Evolutionary conservation across 805 yeast species (phyloP).

Genomic region (Starmerella vitae): DNA sequence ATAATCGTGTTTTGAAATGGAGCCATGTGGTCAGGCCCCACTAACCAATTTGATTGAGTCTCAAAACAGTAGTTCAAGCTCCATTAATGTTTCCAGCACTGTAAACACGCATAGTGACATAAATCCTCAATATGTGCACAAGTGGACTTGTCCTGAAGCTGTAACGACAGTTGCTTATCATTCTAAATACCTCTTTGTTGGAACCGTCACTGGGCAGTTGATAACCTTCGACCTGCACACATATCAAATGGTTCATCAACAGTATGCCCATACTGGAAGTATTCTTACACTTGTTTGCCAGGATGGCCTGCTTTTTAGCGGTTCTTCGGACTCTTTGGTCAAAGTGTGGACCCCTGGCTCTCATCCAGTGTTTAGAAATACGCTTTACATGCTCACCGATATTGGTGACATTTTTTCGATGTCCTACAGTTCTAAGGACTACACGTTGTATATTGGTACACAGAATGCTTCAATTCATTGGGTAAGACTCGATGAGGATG

Average conservation of each 20-base stretch:
- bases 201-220: constrained; percentile 77
- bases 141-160: constrained; percentile 63
- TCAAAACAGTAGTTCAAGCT: background rate
- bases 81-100: too few relatives aligned
- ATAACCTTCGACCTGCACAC: constrained; percentile 54
- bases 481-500: constrained; percentile 35
- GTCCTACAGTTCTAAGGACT: constrained; percentile 46
- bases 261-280: constrained; percentile 59
- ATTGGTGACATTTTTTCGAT: constrained; percentile 88
- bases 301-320: constrained; percentile 56
- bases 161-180: constrained; percentile 43
- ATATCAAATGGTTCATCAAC: constrained; percentile 40
- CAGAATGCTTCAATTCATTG: constrained; percentile 83
- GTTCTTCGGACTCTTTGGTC: constrained; percentile 80
- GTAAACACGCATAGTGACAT: background rate
- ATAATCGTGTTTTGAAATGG: constrained; percentile 9
- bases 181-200: constrained; percentile 47
- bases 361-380: constrained; percentile 34
- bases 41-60: constrained; percentile 7
- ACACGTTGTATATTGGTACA: constrained; percentile 69
- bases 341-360: constrained; percentile 51
- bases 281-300: constrained; percentile 46
- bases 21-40: constrained; percentile 12
- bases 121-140: constrained; percentile 36
- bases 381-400: constrained; percentile 72